Evolutionary conservation across 2,329 filamentous ascomycete genomes (phyloP), one percentile per base, ranked within the genome.

Genomic region (Pezizomycotina sp.): DNA sequence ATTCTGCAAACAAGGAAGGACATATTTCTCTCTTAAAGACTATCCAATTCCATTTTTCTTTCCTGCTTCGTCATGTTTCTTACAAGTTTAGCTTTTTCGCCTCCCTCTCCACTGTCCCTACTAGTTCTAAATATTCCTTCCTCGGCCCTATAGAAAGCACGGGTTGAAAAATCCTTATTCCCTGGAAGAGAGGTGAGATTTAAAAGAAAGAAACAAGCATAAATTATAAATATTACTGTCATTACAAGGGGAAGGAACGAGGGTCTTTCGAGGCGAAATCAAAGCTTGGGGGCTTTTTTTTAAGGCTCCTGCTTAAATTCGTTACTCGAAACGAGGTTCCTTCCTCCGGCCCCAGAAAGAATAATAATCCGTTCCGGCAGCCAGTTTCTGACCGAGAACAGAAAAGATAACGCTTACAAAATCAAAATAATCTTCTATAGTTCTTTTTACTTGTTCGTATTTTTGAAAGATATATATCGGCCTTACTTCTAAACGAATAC

Each of bases 181-280:
- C 27, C 31, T 27, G 22, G 26, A 26, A 34, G 23, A 16, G 23
- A 34, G 27, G 16, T 25, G 23, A 34, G 27, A 34, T 27, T 19
- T 19, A 6, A 15, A 34, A 34, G 22, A 16, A 34, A 25, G 22
- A 27, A 19, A 7, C 14, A 10, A 26, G 20, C 15, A 10, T 16
- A 19, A 34, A 16, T 18, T 10, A 13, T 8, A 18, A 18, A 18
- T 29, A 29, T 7, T 4, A 29, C 27, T 14, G 27, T 10, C 9
- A 29, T 10, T 4, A 37, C 27, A 24, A 25, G 28, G 29, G 28
- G 25, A 6, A 6, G 15, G 19, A 27, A 32, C 31, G 23, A n/a
- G 3, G 13, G 23, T 22, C 22, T 25, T 32, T 13, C 24, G 20
- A 24, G 6, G 13, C 15, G 4, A 30, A 21, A 15, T 9, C 12